Evolutionary conservation across 306 rosid genomes (phyloP), one percentile per base, ranked within the genome.

Genomic region (Mucuna pruriens): DNA sequence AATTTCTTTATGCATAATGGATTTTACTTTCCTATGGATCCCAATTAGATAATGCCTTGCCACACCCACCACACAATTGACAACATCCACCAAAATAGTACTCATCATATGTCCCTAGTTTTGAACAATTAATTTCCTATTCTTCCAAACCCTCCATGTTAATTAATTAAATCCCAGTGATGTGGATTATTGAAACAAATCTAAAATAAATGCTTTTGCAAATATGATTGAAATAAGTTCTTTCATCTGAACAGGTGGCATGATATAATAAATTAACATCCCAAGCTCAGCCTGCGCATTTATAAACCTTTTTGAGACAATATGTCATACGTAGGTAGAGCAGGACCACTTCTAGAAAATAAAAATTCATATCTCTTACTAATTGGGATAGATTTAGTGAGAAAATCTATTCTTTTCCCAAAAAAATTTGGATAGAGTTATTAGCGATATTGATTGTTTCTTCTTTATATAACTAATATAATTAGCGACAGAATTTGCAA

Each of bases 11-110:
- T 55, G 33, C 16, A 57, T 57, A 44, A 48, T 49, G 75, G 9
- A 34, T 12, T 76, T 54, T 74, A 22, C 26, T 26, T 74, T 55
- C 38, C 7, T 16, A 25, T 2, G n/a, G 79, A 10, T 26, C 10
- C 26, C 55, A 22, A 75, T 25, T 75, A 57, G 79, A 25, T 40
- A 75, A 39, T 75, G 70, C 0, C 6, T 39, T n/a, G n/a, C 52
- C 69, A 40, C 17, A 23, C 26, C 57, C 57, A 58, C 39, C 26
- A 42, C 57, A 58, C 39, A 75, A 25, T 15, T 25, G 79, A 75
- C 39, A 39, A 15, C 40, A 63, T 39, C 70, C 69, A 58, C 54
- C 70, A 2, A 22, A 39, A 39, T 57, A 39, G 46, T 74, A 10
- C 23, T 55, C 11, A 23, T 74, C 68, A 26, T 61, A 26, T 29